These are phyloP conservation scores for Yamadazyma kanchanaburiensis DNA, from an alignment of 1,139 yeast species.

Conservation along the genomic window DNA sequence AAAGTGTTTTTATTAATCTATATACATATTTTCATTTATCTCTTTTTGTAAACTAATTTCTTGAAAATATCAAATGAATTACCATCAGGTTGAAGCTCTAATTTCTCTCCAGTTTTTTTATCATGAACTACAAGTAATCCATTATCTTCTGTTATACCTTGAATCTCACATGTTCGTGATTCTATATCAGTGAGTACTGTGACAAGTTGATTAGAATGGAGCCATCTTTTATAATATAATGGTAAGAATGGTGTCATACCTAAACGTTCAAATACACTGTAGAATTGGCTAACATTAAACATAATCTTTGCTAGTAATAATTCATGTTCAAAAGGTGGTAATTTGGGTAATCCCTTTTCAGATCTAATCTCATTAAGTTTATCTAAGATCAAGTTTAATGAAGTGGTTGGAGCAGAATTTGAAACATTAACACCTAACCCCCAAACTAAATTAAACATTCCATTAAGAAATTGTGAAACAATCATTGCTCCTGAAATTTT, in stretches of 20 bases:
- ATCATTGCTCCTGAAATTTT: constrained; percentile 86
- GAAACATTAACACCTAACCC: constrained; percentile 88
- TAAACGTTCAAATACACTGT: constrained; percentile 53
- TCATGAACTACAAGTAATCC: constrained; percentile 82
- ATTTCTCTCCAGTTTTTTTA: constrained; percentile 51
- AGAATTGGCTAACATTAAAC: constrained; percentile 60
- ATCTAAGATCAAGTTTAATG: constrained; percentile 67
- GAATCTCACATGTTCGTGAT: constrained; percentile 50
- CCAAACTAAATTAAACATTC: constrained; percentile 61
- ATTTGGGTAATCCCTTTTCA: constrained; percentile 30
- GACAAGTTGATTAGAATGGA: constrained; percentile 71
- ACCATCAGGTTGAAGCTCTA: constrained; percentile 92
- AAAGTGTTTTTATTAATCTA: no score
- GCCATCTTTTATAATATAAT: constrained; percentile 79
- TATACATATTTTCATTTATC: no score
- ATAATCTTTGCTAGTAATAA: constrained; percentile 66
- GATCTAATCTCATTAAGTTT: constrained; percentile 53
- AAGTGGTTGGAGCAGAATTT: constrained; percentile 86
- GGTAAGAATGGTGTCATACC: constrained; percentile 74
- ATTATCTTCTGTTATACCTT: constrained; percentile 80
- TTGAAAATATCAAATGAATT: constrained; percentile 94
- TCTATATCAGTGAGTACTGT: constrained; percentile 47
- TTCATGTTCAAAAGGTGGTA: constrained; percentile 61
- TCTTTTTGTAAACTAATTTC: constrained; percentile 80
- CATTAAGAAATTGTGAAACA: constrained; percentile 65